Conservation (phyloP, 371 early-diverging fungal species). For the Gilbertella persicaria region DNA sequence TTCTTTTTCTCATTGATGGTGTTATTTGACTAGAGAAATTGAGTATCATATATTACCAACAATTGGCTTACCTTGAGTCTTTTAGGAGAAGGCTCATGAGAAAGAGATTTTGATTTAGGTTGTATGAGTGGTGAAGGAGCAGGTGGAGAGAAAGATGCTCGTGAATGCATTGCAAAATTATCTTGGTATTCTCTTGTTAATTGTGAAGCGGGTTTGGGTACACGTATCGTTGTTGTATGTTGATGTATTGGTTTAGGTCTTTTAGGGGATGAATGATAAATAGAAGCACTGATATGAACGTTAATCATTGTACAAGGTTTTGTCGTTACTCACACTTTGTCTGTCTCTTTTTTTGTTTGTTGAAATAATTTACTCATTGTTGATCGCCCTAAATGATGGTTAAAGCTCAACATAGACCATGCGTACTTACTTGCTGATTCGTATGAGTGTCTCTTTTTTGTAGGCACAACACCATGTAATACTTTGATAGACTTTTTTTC, state of each 20-base stretch:
- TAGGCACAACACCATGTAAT: slow-evolving; percentile 29
- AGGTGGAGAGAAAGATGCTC: slow-evolving; percentile 1
- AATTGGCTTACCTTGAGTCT: not conserved
- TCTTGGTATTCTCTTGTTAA: slow-evolving; percentile 11
- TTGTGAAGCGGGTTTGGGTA: slow-evolving; percentile 18
- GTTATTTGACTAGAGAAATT: not conserved
- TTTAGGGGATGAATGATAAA: slow-evolving; percentile 20
- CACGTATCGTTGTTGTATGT: slow-evolving; percentile 6
- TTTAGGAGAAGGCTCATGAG: not conserved
- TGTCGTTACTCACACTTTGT: slow-evolving; percentile 36
- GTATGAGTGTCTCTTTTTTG: slow-evolving; percentile 19
- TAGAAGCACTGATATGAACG: slow-evolving; percentile 32
- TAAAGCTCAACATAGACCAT: not conserved
- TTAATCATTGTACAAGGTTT: too few species aligned
- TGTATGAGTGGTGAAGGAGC: not conserved
- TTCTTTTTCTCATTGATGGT: slow-evolving; percentile 14
- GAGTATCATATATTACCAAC: too few species aligned
- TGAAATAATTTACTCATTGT: slow-evolving; percentile 37
- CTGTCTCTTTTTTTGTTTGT: slow-evolving; percentile 34
- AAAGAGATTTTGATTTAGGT: not conserved
- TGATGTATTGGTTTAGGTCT: slow-evolving; percentile 2
- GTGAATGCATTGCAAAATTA: slow-evolving; percentile 5
- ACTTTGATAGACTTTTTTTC: slow-evolving; percentile 46
- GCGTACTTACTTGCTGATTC: slow-evolving; percentile 29
- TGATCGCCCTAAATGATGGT: slow-evolving; percentile 20